These are phyloP conservation scores for Albifimbria verrucaria DNA, from an alignment of 2,329 filamentous ascomycete genomes.

Conservation along the genomic window DNA sequence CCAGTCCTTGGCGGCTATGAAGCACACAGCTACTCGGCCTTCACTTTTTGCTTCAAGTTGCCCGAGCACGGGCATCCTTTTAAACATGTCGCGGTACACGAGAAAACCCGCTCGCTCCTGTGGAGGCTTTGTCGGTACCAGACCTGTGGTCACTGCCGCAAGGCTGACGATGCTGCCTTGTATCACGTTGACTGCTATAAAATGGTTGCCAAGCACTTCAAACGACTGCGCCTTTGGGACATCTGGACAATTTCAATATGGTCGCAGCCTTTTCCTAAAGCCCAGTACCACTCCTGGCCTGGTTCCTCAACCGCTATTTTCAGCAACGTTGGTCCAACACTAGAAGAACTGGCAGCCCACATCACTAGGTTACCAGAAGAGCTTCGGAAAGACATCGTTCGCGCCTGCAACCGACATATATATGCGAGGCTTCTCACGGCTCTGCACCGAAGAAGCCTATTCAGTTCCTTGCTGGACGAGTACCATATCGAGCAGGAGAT, in stretches of 20 bases:
- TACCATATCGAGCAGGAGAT: neutral
- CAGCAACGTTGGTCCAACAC: neutral
- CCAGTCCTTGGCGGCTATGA: neutral
- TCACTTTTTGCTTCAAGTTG: neutral
- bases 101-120: neutral
- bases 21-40: neutral
- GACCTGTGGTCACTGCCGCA: neutral
- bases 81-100: neutral
- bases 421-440: neutral
- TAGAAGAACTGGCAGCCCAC: neutral
- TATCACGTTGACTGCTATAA: conserved; percentile 2
- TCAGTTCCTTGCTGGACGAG: neutral
- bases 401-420: neutral
- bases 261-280: neutral
- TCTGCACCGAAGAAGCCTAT: neutral
- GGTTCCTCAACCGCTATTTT: neutral
- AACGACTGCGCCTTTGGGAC: neutral
- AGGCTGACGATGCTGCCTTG: neutral
- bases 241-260: neutral
- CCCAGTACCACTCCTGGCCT: neutral
- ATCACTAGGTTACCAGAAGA: neutral
- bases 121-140: neutral
- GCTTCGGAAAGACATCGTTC: neutral
- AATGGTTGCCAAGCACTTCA: neutral
- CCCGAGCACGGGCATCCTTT: neutral